A percentile compares a stretch with the other conserved stretches of the same genome.
Evolutionary conservation across 257 asterid species (phyloP).

Genomic region (Scutellaria minor): DNA sequence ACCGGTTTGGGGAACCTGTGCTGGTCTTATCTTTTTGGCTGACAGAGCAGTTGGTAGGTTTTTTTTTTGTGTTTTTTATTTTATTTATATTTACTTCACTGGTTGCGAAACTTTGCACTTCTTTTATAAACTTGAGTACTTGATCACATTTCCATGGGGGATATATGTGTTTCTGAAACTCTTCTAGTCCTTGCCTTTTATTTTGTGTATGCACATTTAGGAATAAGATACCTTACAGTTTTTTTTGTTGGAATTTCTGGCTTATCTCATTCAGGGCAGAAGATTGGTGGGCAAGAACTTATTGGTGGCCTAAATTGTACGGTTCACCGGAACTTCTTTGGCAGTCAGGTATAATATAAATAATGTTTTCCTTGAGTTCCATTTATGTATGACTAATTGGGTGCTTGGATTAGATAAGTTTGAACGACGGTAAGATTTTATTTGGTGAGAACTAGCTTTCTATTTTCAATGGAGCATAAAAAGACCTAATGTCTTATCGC

Average conservation of each 20-base stretch:
- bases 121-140: background rate
- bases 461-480: background rate
- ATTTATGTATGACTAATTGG: background rate
- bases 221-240: background rate
- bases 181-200: background rate
- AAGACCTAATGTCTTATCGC: background rate
- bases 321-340: constrained; percentile 90
- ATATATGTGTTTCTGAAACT: background rate
- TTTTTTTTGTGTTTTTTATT: background rate
- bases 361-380: constrained; percentile 23
- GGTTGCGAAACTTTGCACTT: background rate
- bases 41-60: constrained; percentile 78
- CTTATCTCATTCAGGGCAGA: constrained; percentile 66
- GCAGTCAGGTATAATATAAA: constrained; percentile 69
- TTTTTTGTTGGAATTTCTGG: constrained; percentile 32
- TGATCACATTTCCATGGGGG: constrained; percentile 7
- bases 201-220: background rate
- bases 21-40: constrained; percentile 95
- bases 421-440: background rate
- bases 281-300: constrained; percentile 93
- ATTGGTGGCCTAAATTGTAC: constrained; percentile 94
- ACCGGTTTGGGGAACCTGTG: constrained; percentile 99
- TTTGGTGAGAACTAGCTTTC: background rate
- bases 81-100: background rate
- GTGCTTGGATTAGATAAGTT: constrained; percentile 3